Evolutionary conservation across 2,329 filamentous ascomycete genomes (phyloP), one percentile per base, ranked within the genome.

Genomic region (Phialophora expanda): DNA sequence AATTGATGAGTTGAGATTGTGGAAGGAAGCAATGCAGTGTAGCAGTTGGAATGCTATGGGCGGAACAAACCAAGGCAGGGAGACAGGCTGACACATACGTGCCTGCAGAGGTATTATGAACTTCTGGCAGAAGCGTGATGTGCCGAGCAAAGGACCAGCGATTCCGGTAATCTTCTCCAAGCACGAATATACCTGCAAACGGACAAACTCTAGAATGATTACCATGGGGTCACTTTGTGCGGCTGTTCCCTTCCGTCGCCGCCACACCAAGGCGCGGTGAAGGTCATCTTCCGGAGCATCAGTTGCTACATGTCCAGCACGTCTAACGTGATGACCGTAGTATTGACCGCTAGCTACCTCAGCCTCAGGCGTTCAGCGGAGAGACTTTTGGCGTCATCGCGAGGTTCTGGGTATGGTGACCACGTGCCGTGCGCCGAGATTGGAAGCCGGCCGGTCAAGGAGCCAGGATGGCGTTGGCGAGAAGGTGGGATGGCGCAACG

Each of bases 71-170:
- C 59, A 64, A 56, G 56, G 56, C 46, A 66, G 53, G 55, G 61
- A 54, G 56, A 58, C 38, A 59, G 56, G 67, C 64, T 67, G 67
- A 67, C 65, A 69, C 62, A 67, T 64, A 48, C 55, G 32, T 50
- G 65, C 61, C 58, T 50, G 34, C 53, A 63, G 58, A 66, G 32
- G 54, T 66, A 67, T 61, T 66, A 55, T 66, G 61, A 61, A 32
- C 62, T 60, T 57, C 51, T 58, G 56, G 50, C 56, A 61, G 26
- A 64, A 32, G 65, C 50, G 56, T 65, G 58, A 58, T 56, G 50
- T 59, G 65, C 56, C 60, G 51, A 64, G 56, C 61, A 56, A 57
- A 44, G 53, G n/a, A 44, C 53, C 58, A 46, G 34, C 48, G 26
- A 30, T 56, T 61, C 51, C 61, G 57, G 41, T 61, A 56, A 57